These are phyloP conservation scores for Bacidia rubella DNA, from an alignment of 495 filamentous ascomycete species.

Conservation along the genomic window DNA sequence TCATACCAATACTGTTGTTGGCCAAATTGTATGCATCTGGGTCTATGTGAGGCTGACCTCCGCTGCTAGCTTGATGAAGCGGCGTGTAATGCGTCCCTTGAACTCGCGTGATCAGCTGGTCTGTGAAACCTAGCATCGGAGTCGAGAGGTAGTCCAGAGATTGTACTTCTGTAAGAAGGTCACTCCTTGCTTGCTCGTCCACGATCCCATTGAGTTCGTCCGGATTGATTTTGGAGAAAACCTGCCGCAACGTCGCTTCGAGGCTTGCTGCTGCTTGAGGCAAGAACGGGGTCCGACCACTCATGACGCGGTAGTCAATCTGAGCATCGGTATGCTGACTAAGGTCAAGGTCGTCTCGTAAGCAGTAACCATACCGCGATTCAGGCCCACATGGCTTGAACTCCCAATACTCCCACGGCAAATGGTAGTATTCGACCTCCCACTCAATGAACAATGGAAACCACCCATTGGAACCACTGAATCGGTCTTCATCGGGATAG, in stretches of 20 bases:
- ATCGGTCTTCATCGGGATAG: neutral
- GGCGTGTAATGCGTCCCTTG: conserved; percentile 36
- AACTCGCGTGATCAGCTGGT: conserved; percentile 28
- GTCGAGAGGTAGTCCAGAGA: conserved; percentile 23
- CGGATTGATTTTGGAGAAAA: neutral
- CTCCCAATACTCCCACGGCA: conserved; percentile 21
- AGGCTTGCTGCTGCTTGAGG: neutral
- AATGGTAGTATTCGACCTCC: conserved; percentile 38
- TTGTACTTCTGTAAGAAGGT: neutral
- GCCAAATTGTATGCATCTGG: too few relatives aligned
- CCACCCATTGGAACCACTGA: conserved; percentile 14
- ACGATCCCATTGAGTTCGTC: neutral
- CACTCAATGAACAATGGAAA: conserved; percentile 40
- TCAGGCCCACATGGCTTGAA: neutral
- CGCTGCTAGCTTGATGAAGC: too few relatives aligned
- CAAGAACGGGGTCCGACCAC: neutral
- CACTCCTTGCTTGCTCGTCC: neutral
- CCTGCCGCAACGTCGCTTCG: neutral
- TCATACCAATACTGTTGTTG: neutral
- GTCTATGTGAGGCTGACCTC: too few relatives aligned
- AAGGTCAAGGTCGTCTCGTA: neutral
- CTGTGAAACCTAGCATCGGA: conserved; percentile 29
- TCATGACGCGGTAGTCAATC: neutral
- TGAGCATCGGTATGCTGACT: neutral
- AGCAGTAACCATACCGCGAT: neutral